phyloP scores from a whole-genome alignment of 345 rosid species.

The Salix viminalis region DNA sequence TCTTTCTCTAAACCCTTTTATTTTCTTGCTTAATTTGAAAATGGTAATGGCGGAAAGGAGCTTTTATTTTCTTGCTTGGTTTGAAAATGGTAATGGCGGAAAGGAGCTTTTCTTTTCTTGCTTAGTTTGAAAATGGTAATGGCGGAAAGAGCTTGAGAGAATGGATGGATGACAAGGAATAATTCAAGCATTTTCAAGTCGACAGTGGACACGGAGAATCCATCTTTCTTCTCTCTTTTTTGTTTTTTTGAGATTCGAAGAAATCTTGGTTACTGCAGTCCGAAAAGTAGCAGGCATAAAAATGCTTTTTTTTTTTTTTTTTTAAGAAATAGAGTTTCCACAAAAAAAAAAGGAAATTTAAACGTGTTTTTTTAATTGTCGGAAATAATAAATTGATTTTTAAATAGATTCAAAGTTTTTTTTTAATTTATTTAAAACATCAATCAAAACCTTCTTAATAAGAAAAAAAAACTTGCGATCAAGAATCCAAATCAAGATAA shows the following conservation, averaged over 20 bases:
- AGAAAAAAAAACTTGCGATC: too few species aligned
- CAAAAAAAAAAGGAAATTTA: too few species aligned
- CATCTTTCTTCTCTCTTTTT: too few species aligned
- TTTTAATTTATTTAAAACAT: too few species aligned
- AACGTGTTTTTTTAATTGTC: too few species aligned
- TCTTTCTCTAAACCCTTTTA: not conserved
- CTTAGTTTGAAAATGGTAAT: not conserved
- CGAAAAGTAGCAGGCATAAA: not conserved
- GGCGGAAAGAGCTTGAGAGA: not conserved
- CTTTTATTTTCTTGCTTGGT: not conserved
- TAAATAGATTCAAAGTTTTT: too few species aligned
- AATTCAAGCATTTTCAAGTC: not conserved
- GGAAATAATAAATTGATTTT: too few species aligned
- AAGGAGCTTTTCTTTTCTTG: not conserved
- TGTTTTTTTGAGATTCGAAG: not conserved
- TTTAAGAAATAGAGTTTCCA: too few species aligned
- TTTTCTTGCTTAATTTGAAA: not conserved
- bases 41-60: not conserved
- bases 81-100: not conserved
- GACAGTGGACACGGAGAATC: not conserved
- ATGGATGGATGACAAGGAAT: not conserved
- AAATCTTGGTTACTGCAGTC: not conserved
- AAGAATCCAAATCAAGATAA: too few species aligned
- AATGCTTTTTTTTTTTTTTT: too few species aligned
- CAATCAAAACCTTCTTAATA: too few species aligned